phyloP scores from a whole-genome alignment of 306 rosid genomes.

The Casuarina cunninghamiana region DNA sequence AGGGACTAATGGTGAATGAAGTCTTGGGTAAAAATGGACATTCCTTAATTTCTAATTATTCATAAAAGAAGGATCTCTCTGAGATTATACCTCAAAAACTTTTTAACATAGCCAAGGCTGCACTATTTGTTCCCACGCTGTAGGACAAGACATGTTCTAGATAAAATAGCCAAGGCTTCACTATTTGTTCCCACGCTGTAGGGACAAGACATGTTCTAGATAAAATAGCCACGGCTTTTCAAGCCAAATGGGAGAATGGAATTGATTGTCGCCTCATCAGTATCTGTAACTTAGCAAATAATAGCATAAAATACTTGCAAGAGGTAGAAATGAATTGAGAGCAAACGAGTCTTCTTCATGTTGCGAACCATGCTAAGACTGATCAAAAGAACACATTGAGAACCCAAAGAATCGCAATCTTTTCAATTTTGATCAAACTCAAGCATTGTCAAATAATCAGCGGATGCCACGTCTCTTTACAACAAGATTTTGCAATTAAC shows the following conservation, averaged over 20 bases:
- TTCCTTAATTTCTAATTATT: too few species aligned
- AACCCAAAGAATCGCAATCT: conserved; percentile 26
- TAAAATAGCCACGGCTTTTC: background rate
- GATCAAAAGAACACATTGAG: background rate
- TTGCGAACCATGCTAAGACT: background rate
- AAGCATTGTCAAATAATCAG: conserved; percentile 65
- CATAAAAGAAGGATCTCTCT: too few species aligned
- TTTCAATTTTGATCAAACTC: conserved; percentile 56
- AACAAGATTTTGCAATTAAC: conserved; percentile 49
- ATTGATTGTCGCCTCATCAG: background rate
- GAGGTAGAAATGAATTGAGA: background rate
- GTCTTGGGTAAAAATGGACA: too few species aligned
- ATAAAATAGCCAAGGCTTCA: too few species aligned
- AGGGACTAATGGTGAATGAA: too few species aligned
- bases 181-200: too few species aligned
- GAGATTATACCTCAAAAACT: too few species aligned
- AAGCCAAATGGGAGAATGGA: background rate
- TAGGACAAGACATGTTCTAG: too few species aligned
- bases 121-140: too few species aligned
- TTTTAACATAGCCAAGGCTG: too few species aligned
- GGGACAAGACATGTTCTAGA: too few species aligned
- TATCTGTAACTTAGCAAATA: background rate
- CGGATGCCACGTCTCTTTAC: conserved; percentile 74
- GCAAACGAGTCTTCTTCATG: background rate
- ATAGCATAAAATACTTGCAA: background rate